Base-by-base conservation (phyloP, 2,329 filamentous ascomycete genomes). In the Fusarium torreyae region DNA sequence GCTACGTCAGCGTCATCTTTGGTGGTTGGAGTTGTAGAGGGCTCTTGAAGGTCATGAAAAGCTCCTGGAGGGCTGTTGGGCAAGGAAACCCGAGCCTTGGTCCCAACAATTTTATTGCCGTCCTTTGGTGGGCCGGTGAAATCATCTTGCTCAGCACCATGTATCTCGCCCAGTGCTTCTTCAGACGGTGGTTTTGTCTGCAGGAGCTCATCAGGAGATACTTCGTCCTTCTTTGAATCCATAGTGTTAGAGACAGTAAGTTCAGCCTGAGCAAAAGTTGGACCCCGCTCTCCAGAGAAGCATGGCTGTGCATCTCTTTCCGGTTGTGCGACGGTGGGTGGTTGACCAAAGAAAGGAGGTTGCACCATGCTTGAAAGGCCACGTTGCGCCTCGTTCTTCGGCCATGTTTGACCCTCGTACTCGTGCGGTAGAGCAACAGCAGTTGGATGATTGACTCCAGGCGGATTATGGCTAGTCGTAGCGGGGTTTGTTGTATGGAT, bases 121-220 rank as follows among this genome's bases (percentile, higher is more conserved):
- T 67, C 53, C 33, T 63, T 63, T 26, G 48, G 40, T 7, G 63
- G 67, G 13, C 63, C 58, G 22, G 40, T 31, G 7, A 17, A 11
- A 3, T 24, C 31, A 36, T 44, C 22, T 26, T 46, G 50, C 42
- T 50, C 57, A 20, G 34, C 28, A 8, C 34, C 17, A 13, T 48
- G 36, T 6, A 66, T 66, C 5, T 55, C 51, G 39, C 65, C 61
- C 31, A 77, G 28, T 1, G 61, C 65, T 44, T 78, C 76, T 40
- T 79, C 77, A 2, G 69, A 70, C 3, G 73, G 69, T 10, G 74
- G 74, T 57, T 80, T 79, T 8, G 75, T 76, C 51, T 76, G 77
- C 7, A 60, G 31, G 26, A 44, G 51, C 26, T 69, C 66, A 14
- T 64, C 34, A 6, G 39, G 5, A 14, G 34, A 3, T 34, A 53